Base-by-base conservation (phyloP, 345 rosid genomes). In the Hibiscus tridactylites region DNA sequence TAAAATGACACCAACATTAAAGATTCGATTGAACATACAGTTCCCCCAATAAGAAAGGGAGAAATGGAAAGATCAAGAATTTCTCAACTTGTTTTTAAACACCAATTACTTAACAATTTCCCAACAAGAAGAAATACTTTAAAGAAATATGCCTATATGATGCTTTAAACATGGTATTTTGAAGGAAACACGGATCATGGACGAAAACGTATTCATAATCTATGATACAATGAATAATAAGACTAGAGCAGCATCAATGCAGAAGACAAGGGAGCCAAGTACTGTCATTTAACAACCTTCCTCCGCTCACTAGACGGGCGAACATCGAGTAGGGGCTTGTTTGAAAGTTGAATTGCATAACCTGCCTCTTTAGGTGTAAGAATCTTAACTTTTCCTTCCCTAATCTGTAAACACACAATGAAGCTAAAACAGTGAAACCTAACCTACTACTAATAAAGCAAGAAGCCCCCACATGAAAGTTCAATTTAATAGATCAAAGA, bases 351-450 rank as follows among this genome's bases (percentile, higher is more conserved):
- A 83, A 91, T 79, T 11, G 95, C 97, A 83, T 94, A 90, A 61
- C 98, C 96, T 52, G 96, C 97, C 82, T 91, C 97, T 77, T 83
- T 87, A 12, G 93, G 94, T 47, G 90, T 77, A 70, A 94, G 88
- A 76, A 87, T 74, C 81, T 94, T 91, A 42, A 94, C 91, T 81
- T 83, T 94, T 72, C 87, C 90, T 70, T 87, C 92, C 81, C 97
- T 90, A 78, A 94, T 76, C 97, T 91, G 74, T 21, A 17, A 68
- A 77, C 68, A 77, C 53, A 71, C 53, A 74, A 72, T 53, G 56
- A 28, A 73, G 49, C 68, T 15, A 46, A 70, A 53, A 33, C 6
- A 33, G 37, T 33, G 4, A 5, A 47, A 47, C 59, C 61, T 57
- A 47, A 47, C 59, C 61, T 57, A 70, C 37, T 47, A 21, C 52